These are phyloP conservation scores for Jamesozyma rosinii DNA, from an alignment of 805 yeast genomes.

Conservation along the genomic window DNA sequence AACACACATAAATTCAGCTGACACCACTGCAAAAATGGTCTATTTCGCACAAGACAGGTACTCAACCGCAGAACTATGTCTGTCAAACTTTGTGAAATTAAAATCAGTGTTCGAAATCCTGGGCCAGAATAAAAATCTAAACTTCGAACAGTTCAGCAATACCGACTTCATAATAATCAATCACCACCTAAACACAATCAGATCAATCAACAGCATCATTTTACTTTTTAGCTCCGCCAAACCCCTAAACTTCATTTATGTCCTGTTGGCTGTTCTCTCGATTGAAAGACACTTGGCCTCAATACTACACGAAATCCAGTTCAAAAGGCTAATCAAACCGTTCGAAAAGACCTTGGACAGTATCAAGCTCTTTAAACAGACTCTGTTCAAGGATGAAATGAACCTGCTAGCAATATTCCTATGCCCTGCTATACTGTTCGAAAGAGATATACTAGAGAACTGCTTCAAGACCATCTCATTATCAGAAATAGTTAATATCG, in stretches of 20 bases:
- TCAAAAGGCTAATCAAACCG: conserved; percentile 7
- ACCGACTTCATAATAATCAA: conserved; percentile 7
- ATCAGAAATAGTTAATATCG: conserved; percentile 13
- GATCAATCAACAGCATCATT: conserved; percentile 9
- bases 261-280: conserved; percentile 7
- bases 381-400: conserved; percentile 10
- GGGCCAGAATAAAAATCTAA: not conserved
- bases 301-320: conserved; percentile 4
- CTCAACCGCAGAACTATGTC: conserved; percentile 11
- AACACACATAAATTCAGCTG: not conserved
- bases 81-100: conserved; percentile 6
- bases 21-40: not conserved
- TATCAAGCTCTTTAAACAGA: conserved; percentile 6
- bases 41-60: conserved; percentile 9
- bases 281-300: conserved; percentile 10
- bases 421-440: conserved; percentile 14
- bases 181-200: conserved; percentile 3
- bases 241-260: conserved; percentile 9
- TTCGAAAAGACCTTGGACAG: conserved; percentile 4
- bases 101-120: conserved; percentile 5
- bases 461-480: conserved; percentile 12
- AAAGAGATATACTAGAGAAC: conserved; percentile 12
- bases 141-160: conserved; percentile 5
- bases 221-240: conserved; percentile 7
- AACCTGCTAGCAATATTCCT: conserved; percentile 11